phyloP scores from a whole-genome alignment of 768 basidiomycete genomes.

The Filobasidium wieringae region DNA sequence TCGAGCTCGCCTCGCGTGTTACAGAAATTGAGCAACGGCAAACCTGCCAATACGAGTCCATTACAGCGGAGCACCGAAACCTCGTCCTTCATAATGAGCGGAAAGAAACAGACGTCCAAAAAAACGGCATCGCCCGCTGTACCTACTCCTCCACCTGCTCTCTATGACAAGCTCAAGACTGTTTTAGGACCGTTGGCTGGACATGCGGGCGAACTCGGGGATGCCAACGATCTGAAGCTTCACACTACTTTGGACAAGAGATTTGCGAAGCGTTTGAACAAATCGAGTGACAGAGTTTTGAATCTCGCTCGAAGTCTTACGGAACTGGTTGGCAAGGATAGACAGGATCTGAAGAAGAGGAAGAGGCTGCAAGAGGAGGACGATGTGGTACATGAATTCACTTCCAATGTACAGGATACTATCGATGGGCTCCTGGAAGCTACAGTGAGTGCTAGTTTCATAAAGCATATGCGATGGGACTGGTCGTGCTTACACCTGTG shows the following conservation, averaged over 20 bases:
- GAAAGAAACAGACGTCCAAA: too few relatives aligned
- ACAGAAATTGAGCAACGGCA: too few relatives aligned
- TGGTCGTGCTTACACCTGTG: not conserved
- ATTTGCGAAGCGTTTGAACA: conserved; percentile 60
- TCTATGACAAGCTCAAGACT: not conserved
- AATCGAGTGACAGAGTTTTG: conserved; percentile 55
- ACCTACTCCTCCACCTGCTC: not conserved
- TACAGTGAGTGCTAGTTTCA: conserved; percentile 48
- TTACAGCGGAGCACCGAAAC: too few relatives aligned
- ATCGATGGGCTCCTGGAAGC: conserved; percentile 77
- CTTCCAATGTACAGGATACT: conserved; percentile 61
- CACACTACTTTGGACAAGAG: conserved; percentile 71
- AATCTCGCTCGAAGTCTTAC: conserved; percentile 56
- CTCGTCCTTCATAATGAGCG: too few relatives aligned
- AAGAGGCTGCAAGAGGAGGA: conserved; percentile 55
- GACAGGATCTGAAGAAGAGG: conserved; percentile 26
- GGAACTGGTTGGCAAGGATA: conserved; percentile 40
- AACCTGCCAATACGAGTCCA: too few relatives aligned
- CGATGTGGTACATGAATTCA: conserved; percentile 73
- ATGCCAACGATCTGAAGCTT: conserved; percentile 66
- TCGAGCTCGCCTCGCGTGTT: too few relatives aligned
- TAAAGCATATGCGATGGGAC: not conserved
- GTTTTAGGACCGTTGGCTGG: not conserved
- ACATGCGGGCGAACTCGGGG: not conserved
- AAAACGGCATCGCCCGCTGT: too few relatives aligned